Percentiles rank a stretch among this genome's conserved stretches.
Evolutionary conservation across 2,329 filamentous ascomycete species (phyloP).

Genomic region (Pestalotiopsis sp.): DNA sequence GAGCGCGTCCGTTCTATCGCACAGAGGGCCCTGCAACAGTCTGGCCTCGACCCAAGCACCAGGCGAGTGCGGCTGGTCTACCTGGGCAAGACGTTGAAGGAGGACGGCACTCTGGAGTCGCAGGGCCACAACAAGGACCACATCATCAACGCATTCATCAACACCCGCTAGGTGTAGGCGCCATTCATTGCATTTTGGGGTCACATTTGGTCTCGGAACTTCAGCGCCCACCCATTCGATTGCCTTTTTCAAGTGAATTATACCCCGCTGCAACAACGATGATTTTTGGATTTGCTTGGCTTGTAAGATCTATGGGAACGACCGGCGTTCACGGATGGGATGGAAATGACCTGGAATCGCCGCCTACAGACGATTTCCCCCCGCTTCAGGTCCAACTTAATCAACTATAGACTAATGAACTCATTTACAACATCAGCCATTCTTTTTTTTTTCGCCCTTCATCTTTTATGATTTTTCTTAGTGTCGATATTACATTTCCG

Average conservation of each 20-base stretch:
- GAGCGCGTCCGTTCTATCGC: slow-evolving; percentile 69
- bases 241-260: neutral
- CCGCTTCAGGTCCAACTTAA: neutral
- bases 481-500: neutral
- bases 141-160: slow-evolving; percentile 77
- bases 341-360: neutral
- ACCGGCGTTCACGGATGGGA: neutral
- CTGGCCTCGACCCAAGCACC: slow-evolving; percentile 52
- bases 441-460: neutral
- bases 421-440: neutral
- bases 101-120: slow-evolving; percentile 63
- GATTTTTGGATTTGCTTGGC: neutral
- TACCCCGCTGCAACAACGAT: neutral
- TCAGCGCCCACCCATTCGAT: neutral
- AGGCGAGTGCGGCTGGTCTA: slow-evolving; percentile 75
- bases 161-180: slow-evolving; percentile 40
- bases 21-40: slow-evolving; percentile 64
- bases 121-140: slow-evolving; percentile 79
- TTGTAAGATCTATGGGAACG: neutral
- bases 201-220: neutral
- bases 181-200: neutral
- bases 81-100: slow-evolving; percentile 78
- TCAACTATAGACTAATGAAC: neutral
- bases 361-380: neutral
- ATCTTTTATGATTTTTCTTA: neutral